phyloP scores from a whole-genome alignment of 768 basidiomycete species.

The Tulasnella calospora region DNA sequence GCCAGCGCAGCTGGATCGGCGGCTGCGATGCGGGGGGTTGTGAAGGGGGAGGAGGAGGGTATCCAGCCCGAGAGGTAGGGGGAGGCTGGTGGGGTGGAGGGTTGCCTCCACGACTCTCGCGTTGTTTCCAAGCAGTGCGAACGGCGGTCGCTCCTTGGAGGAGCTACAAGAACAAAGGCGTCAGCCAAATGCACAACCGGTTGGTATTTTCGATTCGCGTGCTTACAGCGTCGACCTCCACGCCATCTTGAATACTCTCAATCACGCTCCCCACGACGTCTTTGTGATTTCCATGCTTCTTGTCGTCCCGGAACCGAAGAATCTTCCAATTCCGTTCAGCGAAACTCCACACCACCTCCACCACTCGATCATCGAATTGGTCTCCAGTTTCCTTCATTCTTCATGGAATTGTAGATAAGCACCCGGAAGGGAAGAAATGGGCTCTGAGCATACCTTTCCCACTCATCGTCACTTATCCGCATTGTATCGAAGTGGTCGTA shows the following conservation, averaged over 20 bases:
- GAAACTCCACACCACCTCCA: conserved; percentile 89
- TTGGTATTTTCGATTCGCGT: conserved; percentile 45
- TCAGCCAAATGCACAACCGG: background rate
- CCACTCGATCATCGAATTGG: conserved; percentile 88
- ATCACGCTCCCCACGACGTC: conserved; percentile 83
- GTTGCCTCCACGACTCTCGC: conserved; percentile 8
- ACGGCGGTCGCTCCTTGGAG: conserved; percentile 16
- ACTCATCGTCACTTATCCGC: conserved; percentile 81
- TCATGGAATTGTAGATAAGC: background rate
- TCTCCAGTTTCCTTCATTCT: conserved; percentile 82
- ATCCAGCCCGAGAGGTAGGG: conserved; percentile 7
- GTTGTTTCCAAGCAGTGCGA: conserved; percentile 24
- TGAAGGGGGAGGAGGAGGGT: conserved; percentile 19
- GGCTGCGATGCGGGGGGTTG: conserved; percentile 7
- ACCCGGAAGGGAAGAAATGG: conserved; percentile 19
- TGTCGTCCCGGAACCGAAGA: conserved; percentile 93
- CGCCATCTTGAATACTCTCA: conserved; percentile 87
- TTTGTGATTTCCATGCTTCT: conserved; percentile 84
- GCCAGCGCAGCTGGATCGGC: conserved; percentile 13
- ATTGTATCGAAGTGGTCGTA: conserved; percentile 86
- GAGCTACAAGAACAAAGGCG: conserved; percentile 13
- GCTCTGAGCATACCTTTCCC: conserved; percentile 70
- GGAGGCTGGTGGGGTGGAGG: conserved; percentile 13
- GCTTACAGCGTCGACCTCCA: conserved; percentile 78
- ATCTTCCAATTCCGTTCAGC: conserved; percentile 65